Base-by-base conservation (phyloP, 257 asterid species). In the Petunia axillaris region DNA sequence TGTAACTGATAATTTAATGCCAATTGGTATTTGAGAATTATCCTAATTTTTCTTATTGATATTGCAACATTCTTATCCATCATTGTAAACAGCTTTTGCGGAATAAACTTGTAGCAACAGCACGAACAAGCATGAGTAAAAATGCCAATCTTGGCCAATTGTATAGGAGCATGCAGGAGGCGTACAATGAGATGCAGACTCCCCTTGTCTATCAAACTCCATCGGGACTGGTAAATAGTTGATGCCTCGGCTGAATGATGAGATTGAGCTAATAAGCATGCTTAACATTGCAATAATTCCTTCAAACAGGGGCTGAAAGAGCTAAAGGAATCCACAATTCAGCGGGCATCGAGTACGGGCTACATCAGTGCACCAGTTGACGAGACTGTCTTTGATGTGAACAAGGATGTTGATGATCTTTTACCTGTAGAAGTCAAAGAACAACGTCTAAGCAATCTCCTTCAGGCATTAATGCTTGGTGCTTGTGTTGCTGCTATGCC, bases 401-500 rank as follows among this genome's bases (percentile, higher is more conserved):
- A 93, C 54, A 92, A 95, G 84, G 97, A 95, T 62, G 82, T 95
- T 38, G 99, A 95, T 78, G 98, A 91, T 66, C 94, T 93, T 70
- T 85, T 95, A 75, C 99, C 98, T 0, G 86, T 95, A 44, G 93
- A 93, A 91, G 99, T 95, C 70, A 95, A 95, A 81, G 99, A 95
- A 83, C 99, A 95, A 82, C 89, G 99, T 4, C 85, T 95, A 73
- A 95, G 99, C 89, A 95, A 95, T 88, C 89, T 95, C 67, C 93
- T 93, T 52, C 99, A 95, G 83, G 87, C 99, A 43, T 60, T 89
- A 74, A 91, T 92, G 91, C 97, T 88, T 10, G 98, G 89, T 75
- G 58, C 66, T 53, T 93, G 98, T 68, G 94, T 95, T 75, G 98
- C 93, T 50, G 97, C 97, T 38, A 90, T 95, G 98, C 99, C 99